Base-by-base conservation (phyloP, 2,329 filamentous ascomycete genomes). In the Verruconis gallopava region DNA sequence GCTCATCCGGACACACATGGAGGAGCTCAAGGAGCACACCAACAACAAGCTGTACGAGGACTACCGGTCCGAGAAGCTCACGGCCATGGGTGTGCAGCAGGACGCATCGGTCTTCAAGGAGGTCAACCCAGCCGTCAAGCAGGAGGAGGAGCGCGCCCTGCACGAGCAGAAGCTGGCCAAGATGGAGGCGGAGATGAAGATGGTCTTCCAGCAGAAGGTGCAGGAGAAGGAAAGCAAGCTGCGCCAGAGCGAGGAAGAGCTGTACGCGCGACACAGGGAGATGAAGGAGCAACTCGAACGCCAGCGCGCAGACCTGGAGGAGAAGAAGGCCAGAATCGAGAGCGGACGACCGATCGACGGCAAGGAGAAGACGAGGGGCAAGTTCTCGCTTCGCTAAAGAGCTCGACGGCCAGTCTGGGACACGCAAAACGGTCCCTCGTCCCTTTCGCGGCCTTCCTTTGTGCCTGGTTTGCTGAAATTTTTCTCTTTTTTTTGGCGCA, bases 181-280 rank as follows among this genome's bases (percentile, higher is more conserved):
- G 85, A 98, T 98, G 91, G 91, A 98, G 68, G 79, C 86, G 58
- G 91, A 98, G 67, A 98, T 98, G 91, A 98, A 98, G 85, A 94
- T 95, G 85, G 91, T 98, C 53, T 98, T 98, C 85, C 91, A 96
- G 66, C 91, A 98, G 65, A 98, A 98, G 81, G 91, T 98, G 21
- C 79, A 85, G 51, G 91, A 98, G 67, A 98, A 98, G 74, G 91
- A 98, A 70, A 94, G 85, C 77, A 98, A 98, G 71, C 73, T 98
- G 63, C 93, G 93, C 72, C 91, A 96, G 71, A 94, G 86, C 73
- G 91, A 98, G 67, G 91, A 98, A 65, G 91, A 98, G 73, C 72
- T 98, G 45, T 96, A 96, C 60, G 88, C 91, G 51, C 82, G 91
- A 55, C 91, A 98, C 72, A 81, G 89, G 61, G 91, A 98, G 72